Base-by-base conservation (phyloP, 805 yeast species). In the Zygosaccharomyces bailii region DNA sequence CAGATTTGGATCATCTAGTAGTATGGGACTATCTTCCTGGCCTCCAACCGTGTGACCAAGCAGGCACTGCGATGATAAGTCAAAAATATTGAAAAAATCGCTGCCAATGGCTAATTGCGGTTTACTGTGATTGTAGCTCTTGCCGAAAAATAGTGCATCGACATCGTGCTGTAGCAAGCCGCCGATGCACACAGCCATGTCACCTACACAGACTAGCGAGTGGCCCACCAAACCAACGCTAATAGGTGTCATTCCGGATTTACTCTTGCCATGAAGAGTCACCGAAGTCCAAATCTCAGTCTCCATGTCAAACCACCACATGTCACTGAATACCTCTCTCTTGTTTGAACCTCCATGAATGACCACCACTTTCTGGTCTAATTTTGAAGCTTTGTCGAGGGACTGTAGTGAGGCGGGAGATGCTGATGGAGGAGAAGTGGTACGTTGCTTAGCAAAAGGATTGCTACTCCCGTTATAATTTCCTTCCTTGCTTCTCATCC, bases 241-340 rank as follows among this genome's bases (percentile, higher is more conserved):
- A 4, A 53, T 44, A 5, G 51, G 48, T n/a, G 44, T 40, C 37
- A 55, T 18, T 21, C 44, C 52, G 7, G 41, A 38, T 42, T 54
- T 42, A 42, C 41, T 42, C 31, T 39, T 16, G n/a, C 51, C 49
- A 35, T 34, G 54, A 2, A 54, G 51, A 8, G 36, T 51, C 19
- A 43, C 40, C 36, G 44, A 43, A 11, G 45, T 46, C 82, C 82
- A 77, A 1, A 56, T 54, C 45, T 72, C 77, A 1, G 63, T 51
- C 21, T 66, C 68, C 19, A 76, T 51, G 49, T 74, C 72, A 49
- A 73, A 76, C 63, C 69, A 66, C 81, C 81, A 77, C 52, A 70
- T 52, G 57, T 76, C 81, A 20, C 77, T 75, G 19, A 63, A 54
- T 8, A 75, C 68, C 13, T 65, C 57, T 7, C 43, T 35, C 20